phyloP scores from a whole-genome alignment of 441 rosid species.

The Euphorbia schlechtendalii region DNA sequence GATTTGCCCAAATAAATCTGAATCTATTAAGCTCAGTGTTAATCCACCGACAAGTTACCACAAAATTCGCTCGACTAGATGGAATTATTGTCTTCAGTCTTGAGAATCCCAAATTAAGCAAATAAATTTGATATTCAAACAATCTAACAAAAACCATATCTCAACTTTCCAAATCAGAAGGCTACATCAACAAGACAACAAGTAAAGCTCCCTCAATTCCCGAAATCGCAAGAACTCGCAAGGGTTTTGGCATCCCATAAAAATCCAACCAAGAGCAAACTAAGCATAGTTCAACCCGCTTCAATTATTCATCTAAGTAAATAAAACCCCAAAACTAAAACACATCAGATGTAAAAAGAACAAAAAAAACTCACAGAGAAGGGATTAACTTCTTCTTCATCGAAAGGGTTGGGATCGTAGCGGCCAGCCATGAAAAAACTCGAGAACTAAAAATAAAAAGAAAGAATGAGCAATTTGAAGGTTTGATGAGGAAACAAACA shows the following conservation, averaged over 20 bases:
- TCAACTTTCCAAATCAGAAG: constrained; percentile 1
- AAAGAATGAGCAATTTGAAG: neutral
- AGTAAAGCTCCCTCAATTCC: constrained; percentile 16
- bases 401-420: constrained; percentile 75
- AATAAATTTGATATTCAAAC: neutral
- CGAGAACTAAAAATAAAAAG: neutral
- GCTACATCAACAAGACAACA: constrained; percentile 2
- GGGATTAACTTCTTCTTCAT: constrained; percentile 73
- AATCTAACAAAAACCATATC: constrained; percentile 1
- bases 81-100: neutral
- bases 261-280: too few relatives aligned
- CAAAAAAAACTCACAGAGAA: constrained; percentile 53
- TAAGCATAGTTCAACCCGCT: neutral
- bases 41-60: too few relatives aligned
- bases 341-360: neutral
- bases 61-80: neutral
- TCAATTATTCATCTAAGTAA: neutral
- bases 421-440: constrained; percentile 59
- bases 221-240: constrained; percentile 1
- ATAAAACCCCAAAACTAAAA: neutral
- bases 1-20: too few relatives aligned
- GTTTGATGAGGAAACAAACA: constrained; percentile 12
- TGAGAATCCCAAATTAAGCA: neutral
- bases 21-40: too few relatives aligned
- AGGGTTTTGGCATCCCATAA: neutral